Percentiles rank a stretch among this genome's conserved stretches.
These are phyloP conservation scores for Bullera alba DNA, from an alignment of 768 basidiomycete genomes.

Conservation along the genomic window DNA sequence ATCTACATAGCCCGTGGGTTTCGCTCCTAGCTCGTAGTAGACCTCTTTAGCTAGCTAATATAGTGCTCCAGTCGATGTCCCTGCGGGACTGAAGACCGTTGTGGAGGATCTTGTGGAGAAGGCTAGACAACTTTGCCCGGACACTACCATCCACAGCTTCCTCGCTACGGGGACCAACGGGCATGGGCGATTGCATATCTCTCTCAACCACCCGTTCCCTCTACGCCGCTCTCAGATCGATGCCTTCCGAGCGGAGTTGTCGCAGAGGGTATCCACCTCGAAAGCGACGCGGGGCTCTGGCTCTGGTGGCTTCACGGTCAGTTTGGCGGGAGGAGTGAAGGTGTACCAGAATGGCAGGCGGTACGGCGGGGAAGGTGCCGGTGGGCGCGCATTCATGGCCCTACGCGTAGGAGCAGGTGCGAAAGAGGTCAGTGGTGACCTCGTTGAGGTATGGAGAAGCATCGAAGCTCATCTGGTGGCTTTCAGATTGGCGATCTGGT, in stretches of 20 bases:
- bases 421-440: conserved; percentile 54
- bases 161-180: conserved; percentile 14
- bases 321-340: conserved; percentile 60
- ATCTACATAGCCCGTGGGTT: conserved; percentile 63
- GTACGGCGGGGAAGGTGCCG: conserved; percentile 23
- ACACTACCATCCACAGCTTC: background rate
- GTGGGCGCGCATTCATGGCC: conserved; percentile 63
- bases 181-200: conserved; percentile 55
- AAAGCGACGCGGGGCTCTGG: background rate
- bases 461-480: conserved; percentile 1
- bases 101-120: conserved; percentile 51
- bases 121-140: conserved; percentile 49
- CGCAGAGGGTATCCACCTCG: background rate
- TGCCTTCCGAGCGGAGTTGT: conserved; percentile 17
- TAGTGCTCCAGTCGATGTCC: conserved; percentile 50
- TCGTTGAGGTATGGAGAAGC: background rate
- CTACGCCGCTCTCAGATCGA: conserved; percentile 64
- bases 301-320: conserved; percentile 50
- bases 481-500: conserved; percentile 56
- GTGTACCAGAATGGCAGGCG: conserved; percentile 54
- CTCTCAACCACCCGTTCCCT: conserved; percentile 73
- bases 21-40: too few species aligned
- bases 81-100: conserved; percentile 48
- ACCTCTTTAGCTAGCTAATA: too few species aligned
- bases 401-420: conserved; percentile 80